A percentile compares a stretch with the other conserved stretches of the same genome.
These are phyloP conservation scores for Yamadazyma dushanensis DNA, from an alignment of 1,139 yeast genomes.

Conservation along the genomic window DNA sequence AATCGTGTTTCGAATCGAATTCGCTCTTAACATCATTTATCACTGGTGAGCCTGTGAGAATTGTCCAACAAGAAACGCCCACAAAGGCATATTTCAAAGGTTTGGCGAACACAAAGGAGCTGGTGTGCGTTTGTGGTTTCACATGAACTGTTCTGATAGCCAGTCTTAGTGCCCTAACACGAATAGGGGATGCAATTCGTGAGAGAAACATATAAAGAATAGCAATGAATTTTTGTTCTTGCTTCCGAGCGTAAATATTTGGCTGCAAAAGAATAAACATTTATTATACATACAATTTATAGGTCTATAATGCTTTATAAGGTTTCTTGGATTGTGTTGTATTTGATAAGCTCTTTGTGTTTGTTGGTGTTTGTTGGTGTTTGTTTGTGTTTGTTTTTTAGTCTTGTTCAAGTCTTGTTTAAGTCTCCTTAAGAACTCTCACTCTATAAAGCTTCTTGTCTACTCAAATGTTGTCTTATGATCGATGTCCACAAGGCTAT, in stretches of 20 bases:
- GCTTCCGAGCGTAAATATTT: no score
- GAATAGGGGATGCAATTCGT: no score
- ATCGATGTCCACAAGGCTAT: conserved; percentile 53
- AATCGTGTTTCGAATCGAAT: conserved; percentile 30
- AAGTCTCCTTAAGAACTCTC: not conserved
- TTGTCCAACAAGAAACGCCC: conserved; percentile 11
- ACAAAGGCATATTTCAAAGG: conserved; percentile 11
- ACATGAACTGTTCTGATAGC: not conserved
- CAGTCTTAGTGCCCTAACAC: not conserved
- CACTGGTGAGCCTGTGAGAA: conserved; percentile 15
- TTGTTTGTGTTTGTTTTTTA: no score
- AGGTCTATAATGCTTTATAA: not conserved
- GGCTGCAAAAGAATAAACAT: no score
- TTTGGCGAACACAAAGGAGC: not conserved
- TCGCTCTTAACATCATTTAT: conserved; percentile 27
- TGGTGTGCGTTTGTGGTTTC: not conserved
- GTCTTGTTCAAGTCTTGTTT: not conserved
- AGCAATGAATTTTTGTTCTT: no score
- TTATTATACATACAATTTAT: no score
- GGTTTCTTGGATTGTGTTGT: not conserved
- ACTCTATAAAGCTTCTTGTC: no score
- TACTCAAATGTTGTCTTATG: conserved; percentile 33
- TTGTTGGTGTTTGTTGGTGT: not conserved
- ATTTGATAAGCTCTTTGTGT: not conserved
- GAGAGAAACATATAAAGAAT: no score